Evolutionary conservation across 140 eudicot genomes (phyloP), one percentile per base, ranked within the genome.

Genomic region (Stevia rebaudiana): DNA sequence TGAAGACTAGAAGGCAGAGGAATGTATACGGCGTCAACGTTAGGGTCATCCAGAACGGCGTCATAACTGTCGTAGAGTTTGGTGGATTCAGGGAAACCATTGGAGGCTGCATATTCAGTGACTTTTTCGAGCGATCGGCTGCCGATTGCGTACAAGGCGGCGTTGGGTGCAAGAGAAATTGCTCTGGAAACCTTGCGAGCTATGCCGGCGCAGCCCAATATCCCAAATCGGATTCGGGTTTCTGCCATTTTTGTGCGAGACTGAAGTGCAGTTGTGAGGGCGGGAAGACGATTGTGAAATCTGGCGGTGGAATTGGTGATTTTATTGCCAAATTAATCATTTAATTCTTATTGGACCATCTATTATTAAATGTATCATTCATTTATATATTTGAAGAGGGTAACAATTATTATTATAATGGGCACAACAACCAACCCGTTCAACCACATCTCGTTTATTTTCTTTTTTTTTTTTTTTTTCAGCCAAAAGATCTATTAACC

Each of bases 61-160:
- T 85, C 94, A 69, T 85, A 85, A 46, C 74, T 66, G 60, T 82
- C 88, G 70, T 85, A 82, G 70, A 76, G 44, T 72, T 78, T 85
- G 11, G 85, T 83, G 0, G 85, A 39, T 3, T 68, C 65, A 3
- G 89, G 94, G 66, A 78, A 82, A 49, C 63, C 74, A 59, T 85
- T 85, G 50, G 76, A 35, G 40, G 79, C 51, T 0, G 96, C 94
- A 74, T 75, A 88, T 18, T 19, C 42, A 1, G 71, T 21, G 21
- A 94, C 94, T 52, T 82, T 88, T 21, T 82, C 81, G 13, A 61
- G 19, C 1, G 90, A 84, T 10, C 96, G 96, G 78, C 96, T 88
- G 47, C 78, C 94, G 49, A 88, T 53, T 23, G 96, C 96, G 76
- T 70, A 64, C 11, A 84, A 69, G 25, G 77, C 25, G 63, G 89